Evolutionary conservation across 2,329 filamentous ascomycete species (phyloP).

Genomic region (Akanthomyces muscarius): DNA sequence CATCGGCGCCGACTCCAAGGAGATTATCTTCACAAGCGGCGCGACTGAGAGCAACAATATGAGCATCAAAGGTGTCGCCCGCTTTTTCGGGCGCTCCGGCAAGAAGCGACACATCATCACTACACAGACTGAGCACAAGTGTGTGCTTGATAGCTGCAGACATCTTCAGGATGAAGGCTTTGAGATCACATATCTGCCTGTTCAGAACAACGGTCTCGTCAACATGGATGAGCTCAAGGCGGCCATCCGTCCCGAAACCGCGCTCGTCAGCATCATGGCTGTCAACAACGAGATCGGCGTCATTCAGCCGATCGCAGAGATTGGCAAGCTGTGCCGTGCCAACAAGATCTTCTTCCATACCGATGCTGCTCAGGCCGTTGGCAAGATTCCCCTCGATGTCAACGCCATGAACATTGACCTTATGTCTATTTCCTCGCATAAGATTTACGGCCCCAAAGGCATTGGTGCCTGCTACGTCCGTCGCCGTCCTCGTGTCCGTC

Average conservation of each 20-base stretch:
- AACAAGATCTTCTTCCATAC: slow-evolving; percentile 99
- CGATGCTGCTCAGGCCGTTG: slow-evolving; percentile 94
- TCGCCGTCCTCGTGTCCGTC: slow-evolving; percentile 83
- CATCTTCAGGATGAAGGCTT: slow-evolving; percentile 97
- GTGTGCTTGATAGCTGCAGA: slow-evolving; percentile 92
- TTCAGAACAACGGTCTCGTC: slow-evolving; percentile 81
- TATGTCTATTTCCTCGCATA: slow-evolving; percentile 98
- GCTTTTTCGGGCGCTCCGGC: slow-evolving; percentile 86
- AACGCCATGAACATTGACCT: slow-evolving; percentile 97
- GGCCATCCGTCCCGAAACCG: slow-evolving; percentile 86
- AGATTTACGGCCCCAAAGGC: slow-evolving; percentile 97
- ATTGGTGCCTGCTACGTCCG: slow-evolving; percentile 95
- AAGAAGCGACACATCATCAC: slow-evolving; percentile 99
- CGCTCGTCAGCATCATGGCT: slow-evolving; percentile 93
- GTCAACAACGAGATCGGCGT: slow-evolving; percentile 99
- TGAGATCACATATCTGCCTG: slow-evolving; percentile 93
- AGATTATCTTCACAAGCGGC: slow-evolving; percentile 98
- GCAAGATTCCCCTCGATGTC: slow-evolving; percentile 94
- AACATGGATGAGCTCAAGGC: slow-evolving; percentile 79
- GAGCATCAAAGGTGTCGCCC: slow-evolving; percentile 96
- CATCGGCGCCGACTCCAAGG: slow-evolving; percentile 92
- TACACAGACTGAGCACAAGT: slow-evolving; percentile 97
- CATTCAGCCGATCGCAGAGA: slow-evolving; percentile 92
- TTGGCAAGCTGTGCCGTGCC: slow-evolving; percentile 83
- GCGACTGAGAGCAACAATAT: slow-evolving; percentile 99